These are phyloP conservation scores for Cercospora citrullina DNA, from an alignment of 2,329 filamentous ascomycete species.

Conservation along the genomic window DNA sequence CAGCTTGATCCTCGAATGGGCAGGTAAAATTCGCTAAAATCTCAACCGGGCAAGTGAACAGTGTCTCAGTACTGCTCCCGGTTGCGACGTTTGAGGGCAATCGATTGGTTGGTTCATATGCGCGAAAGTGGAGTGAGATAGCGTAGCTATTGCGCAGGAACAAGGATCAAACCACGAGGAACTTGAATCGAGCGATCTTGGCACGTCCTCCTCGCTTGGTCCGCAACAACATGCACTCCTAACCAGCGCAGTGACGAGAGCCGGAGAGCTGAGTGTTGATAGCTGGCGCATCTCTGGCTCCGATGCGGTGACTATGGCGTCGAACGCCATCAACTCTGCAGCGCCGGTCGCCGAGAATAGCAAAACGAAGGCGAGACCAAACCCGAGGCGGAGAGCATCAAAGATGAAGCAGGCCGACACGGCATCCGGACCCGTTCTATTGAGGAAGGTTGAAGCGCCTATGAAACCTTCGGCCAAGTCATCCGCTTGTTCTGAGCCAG, in stretches of 20 bases:
- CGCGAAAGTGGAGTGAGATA: neutral
- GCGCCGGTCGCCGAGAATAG: neutral
- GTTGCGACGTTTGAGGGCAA: neutral
- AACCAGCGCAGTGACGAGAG: neutral
- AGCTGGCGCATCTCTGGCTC: neutral
- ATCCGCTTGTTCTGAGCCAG: neutral
- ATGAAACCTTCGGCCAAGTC: neutral
- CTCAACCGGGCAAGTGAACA: neutral
- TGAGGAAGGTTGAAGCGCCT: neutral
- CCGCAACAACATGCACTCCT: neutral
- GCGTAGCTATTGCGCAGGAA: neutral
- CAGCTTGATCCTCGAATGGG: neutral
- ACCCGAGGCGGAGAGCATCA: neutral
- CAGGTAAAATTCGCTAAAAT: neutral
- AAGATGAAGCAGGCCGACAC: neutral
- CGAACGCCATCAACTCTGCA: neutral
- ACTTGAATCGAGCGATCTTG: neutral
- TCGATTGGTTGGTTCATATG: neutral
- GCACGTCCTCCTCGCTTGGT: neutral
- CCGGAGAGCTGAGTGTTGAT: neutral
- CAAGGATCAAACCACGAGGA: neutral
- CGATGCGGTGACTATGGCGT: neutral
- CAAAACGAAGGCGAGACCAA: constrained; percentile 1
- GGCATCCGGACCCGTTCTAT: neutral
- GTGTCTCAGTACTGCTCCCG: neutral